Base-by-base conservation (phyloP, 345 rosid species). In the Syzygium grande region DNA sequence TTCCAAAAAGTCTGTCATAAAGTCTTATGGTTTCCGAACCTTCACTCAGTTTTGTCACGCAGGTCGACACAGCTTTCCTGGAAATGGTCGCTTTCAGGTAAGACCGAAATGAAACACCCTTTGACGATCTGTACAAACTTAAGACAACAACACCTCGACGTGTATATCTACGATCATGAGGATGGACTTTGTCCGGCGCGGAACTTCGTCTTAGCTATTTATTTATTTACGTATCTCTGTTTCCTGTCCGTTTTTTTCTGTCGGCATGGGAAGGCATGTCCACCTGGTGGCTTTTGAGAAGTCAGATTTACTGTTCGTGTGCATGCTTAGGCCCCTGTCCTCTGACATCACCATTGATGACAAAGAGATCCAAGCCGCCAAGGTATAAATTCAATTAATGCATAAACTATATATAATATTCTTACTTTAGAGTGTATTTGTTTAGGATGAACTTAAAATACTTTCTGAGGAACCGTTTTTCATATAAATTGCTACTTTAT, bases 51-150 rank as follows among this genome's bases (percentile, higher is more conserved):
- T 53, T 13, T 13, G 41, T 80, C 38, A 3, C 43, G 84, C 91
- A 93, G 94, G 90, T 94, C 56, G 91, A 92, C 84, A 91, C 94
- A 3, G 84, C 30, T 55, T 93, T 93, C 89, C 87, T 88, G 51
- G 89, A 92, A 86, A 87, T 91, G 92, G 89, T 92, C 73, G 94
- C 95, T 88, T 91, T 93, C 89, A 90, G 95, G 95, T 94, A 25
- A 27, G 5, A 34, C 21, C 84, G 27, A 73, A 73, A 19, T 1
- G 13, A 41, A 22, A 19, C 15, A 21, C 49, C 83, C 83, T 73
- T 19, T 38, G 83, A 73, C 83, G 27, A 22, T 55, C 25, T 55
- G 59, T 7, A 9, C 59, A 43, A 55, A 55, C 59, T 8, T 55
- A 7, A 1, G 59, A 55, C 59, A 55, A 55, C 23, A 21, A 21